Evolutionary conservation across 106 monocot genomes (phyloP).

Genomic region (Dioscorea dumetorum): DNA sequence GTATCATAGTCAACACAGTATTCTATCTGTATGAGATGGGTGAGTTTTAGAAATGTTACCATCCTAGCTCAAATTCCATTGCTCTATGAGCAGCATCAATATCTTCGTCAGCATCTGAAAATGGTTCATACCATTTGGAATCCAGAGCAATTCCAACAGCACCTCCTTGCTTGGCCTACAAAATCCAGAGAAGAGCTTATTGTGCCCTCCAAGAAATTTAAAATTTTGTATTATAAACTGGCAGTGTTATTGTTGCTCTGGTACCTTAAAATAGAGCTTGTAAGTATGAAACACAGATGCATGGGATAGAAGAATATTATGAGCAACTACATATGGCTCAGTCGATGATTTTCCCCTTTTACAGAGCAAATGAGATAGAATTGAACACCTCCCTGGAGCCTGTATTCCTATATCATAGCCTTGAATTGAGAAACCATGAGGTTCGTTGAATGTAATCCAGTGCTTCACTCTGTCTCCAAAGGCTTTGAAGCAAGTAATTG

Average conservation of each 20-base stretch:
- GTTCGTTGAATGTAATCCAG: conserved; percentile 86
- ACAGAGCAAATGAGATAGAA: conserved; percentile 51
- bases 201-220: too few species aligned
- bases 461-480: conserved; percentile 87
- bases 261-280: conserved; percentile 58
- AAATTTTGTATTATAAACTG: too few species aligned
- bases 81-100: conserved; percentile 59
- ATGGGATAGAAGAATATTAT: conserved; percentile 75
- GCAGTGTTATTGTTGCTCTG: background rate
- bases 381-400: conserved; percentile 73
- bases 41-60: conserved; percentile 21
- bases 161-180: conserved; percentile 49
- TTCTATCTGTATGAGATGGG: too few species aligned
- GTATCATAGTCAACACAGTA: too few species aligned
- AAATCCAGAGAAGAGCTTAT: background rate
- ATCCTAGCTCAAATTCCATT: conserved; percentile 83
- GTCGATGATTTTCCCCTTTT: conserved; percentile 57
- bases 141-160: conserved; percentile 54
- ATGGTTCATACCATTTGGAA: conserved; percentile 73
- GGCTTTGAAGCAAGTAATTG: conserved; percentile 53
- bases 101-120: conserved; percentile 43
- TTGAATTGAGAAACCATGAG: conserved; percentile 47
- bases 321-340: conserved; percentile 74
- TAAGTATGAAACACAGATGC: conserved; percentile 55
- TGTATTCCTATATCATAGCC: conserved; percentile 70